Evolutionary conservation across 148 eudicot genomes (phyloP), one percentile per base, ranked within the genome.

Genomic region (Amaranthus palmeri): DNA sequence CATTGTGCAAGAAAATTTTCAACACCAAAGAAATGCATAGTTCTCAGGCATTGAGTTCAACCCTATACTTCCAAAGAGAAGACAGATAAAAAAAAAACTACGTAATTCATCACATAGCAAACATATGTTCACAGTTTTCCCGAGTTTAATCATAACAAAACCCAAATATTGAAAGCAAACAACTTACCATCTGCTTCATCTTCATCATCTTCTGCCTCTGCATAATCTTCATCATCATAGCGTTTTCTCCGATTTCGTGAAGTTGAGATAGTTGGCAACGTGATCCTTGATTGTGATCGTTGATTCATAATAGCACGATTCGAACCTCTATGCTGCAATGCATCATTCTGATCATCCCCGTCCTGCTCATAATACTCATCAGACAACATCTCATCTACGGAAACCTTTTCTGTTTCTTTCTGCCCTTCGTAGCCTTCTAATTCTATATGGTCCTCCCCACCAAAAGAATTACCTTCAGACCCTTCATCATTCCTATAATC

Each of bases 301-400:
- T 90, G 72, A 84, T 79, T 76, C 57, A 50, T 57, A 40, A 74
- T 75, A 76, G 75, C 51, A 46, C 65, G 74, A 43, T 81, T 79
- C 43, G 65, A 42, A 36, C 81, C 79, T 78, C 82, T 84, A 53
- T 78, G 77, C 56, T 82, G 96, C 78, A 83, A 61, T 11, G 87
- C 76, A 63, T 88, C 96, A 70, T 77, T 88, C 77, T 81, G 96
- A 69, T 89, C 96, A 79, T 90, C 96, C 67, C 88, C 93, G 81
- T 95, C 93, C 79, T 89, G 96, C 76, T 95, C 99, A 18, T 89
- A 95, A 74, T 95, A 95, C 74, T 95, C 97, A 85, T 95, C 99
- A 64, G 99, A 95, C 85, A 89, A 76, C 96, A 93, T 93, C 73
- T 95, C 97, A 74, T 95, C 99, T 0, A 81, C 89, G 10, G 92